Evolutionary conservation across 495 filamentous ascomycete species (phyloP).

Genomic region (Xanthoparmelia taractica): DNA sequence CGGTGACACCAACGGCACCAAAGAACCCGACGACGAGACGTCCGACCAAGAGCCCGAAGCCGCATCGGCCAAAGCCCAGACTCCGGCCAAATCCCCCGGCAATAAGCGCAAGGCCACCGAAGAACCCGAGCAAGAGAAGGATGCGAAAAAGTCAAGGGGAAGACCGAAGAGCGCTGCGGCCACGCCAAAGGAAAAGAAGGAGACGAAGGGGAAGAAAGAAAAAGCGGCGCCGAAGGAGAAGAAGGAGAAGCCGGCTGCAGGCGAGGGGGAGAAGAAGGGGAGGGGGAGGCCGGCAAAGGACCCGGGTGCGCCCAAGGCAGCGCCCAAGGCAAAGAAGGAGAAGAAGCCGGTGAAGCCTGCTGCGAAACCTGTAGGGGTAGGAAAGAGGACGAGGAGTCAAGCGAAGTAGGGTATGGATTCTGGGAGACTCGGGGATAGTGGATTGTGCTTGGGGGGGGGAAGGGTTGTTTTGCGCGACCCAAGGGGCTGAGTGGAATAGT

Average conservation of each 20-base stretch:
- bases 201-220: slow-evolving; percentile 25
- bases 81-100: slow-evolving; percentile 12
- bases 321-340: slow-evolving; percentile 18
- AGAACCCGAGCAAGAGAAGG: slow-evolving; percentile 31
- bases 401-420: slow-evolving; percentile 10
- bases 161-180: slow-evolving; percentile 34
- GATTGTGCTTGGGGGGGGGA: neutral
- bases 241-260: slow-evolving; percentile 21
- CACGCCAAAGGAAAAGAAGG: slow-evolving; percentile 29
- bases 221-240: slow-evolving; percentile 18
- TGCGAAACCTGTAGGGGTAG: slow-evolving; percentile 12
- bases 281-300: slow-evolving; percentile 19
- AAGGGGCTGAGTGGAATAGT: neutral
- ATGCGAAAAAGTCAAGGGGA: slow-evolving; percentile 32
- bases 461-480: neutral
- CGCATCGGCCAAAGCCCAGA: slow-evolving; percentile 13
- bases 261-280: slow-evolving; percentile 25
- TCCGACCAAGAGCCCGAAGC: slow-evolving; percentile 19
- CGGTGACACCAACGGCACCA: slow-evolving; percentile 21
- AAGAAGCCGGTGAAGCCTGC: slow-evolving; percentile 15
- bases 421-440: neutral
- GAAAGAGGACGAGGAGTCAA: slow-evolving; percentile 20
- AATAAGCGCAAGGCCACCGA: slow-evolving; percentile 19
- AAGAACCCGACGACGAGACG: slow-evolving; percentile 24
- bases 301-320: neutral